phyloP scores from a whole-genome alignment of 148 eudicot genomes.

The Amaranthus palmeri region DNA sequence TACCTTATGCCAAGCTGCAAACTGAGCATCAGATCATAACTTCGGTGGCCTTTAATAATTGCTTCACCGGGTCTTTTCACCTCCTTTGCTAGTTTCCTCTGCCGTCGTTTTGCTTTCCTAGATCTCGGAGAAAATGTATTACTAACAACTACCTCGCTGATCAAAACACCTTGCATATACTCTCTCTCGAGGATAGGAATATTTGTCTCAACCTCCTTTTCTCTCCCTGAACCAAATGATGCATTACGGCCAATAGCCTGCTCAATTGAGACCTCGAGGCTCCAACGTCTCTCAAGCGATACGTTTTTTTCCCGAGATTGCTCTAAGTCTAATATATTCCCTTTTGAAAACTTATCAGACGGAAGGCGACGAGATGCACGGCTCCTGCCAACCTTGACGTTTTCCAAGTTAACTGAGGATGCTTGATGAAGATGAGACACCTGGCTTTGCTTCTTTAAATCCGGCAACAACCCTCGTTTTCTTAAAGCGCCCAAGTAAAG shows the following conservation, averaged over 20 bases:
- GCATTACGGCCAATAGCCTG: constrained; percentile 60
- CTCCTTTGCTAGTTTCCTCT: constrained; percentile 68
- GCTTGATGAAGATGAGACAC: constrained; percentile 79
- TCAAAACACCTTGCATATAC: constrained; percentile 97
- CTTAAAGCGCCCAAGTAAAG: constrained; percentile 71
- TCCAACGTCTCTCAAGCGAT: constrained; percentile 79
- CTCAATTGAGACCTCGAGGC: constrained; percentile 90
- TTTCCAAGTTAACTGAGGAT: constrained; percentile 63
- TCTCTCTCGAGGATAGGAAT: constrained; percentile 80
- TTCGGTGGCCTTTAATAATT: constrained; percentile 93
- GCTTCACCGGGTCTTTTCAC: constrained; percentile 91
- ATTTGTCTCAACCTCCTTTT: constrained; percentile 35
- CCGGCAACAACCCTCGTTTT: constrained; percentile 85
- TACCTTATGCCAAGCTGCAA: constrained; percentile 99
- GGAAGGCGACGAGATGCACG: constrained; percentile 39
- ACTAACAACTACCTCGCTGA: constrained; percentile 76
- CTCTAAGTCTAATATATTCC: constrained; percentile 42
- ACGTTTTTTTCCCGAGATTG: constrained; percentile 47
- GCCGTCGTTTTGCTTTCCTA: constrained; percentile 59
- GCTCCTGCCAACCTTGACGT: constrained; percentile 42
- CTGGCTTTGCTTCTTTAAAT: constrained; percentile 59
- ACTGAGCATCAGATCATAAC: constrained; percentile 97
- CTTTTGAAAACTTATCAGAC: constrained; percentile 44
- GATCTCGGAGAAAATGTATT: constrained; percentile 57
- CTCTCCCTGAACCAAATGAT: constrained; percentile 43